These are phyloP conservation scores for Cladobotryum mycophilum DNA, from an alignment of 2,329 filamentous ascomycete species.

Conservation along the genomic window DNA sequence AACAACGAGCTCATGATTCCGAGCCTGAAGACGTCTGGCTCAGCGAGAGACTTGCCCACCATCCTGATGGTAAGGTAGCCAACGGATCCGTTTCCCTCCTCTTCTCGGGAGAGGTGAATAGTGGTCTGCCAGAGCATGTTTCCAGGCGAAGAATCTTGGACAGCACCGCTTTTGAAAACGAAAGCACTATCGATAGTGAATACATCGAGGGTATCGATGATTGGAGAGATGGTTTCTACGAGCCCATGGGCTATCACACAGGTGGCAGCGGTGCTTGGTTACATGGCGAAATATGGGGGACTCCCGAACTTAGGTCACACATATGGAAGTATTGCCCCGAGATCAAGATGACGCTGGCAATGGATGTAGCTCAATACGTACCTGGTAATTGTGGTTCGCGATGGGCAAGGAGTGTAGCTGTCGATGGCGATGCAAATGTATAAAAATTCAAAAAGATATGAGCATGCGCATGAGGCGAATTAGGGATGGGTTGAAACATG, in stretches of 20 bases:
- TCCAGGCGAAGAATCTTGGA: slow-evolving; percentile 7
- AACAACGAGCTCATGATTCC: slow-evolving; percentile 36
- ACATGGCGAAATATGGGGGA: slow-evolving; percentile 43
- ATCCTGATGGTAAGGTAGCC: slow-evolving; percentile 42
- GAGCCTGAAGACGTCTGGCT: slow-evolving; percentile 54
- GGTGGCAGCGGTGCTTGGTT: slow-evolving; percentile 42
- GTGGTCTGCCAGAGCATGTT: slow-evolving; percentile 22
- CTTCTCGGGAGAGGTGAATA: slow-evolving; percentile 46
- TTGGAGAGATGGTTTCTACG: slow-evolving; percentile 47
- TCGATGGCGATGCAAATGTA: neutral
- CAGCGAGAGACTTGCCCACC: slow-evolving; percentile 43
- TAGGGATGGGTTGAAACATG: neutral
- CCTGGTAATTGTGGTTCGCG: slow-evolving; percentile 38
- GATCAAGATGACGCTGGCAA: slow-evolving; percentile 50
- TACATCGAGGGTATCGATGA: slow-evolving; percentile 40
- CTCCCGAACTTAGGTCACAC: slow-evolving; percentile 38
- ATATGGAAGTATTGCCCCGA: slow-evolving; percentile 54
- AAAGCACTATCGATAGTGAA: slow-evolving; percentile 17
- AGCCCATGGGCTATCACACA: slow-evolving; percentile 55
- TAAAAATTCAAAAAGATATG: neutral
- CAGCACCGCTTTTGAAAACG: slow-evolving; percentile 21
- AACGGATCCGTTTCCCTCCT: slow-evolving; percentile 43
- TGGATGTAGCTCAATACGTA: slow-evolving; percentile 47
- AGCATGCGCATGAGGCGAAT: neutral
- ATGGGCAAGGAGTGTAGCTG: slow-evolving; percentile 10